Evolutionary conservation across 2,329 filamentous ascomycete species (phyloP), one percentile per base, ranked within the genome.

Genomic region (Alternaria metachromatica): DNA sequence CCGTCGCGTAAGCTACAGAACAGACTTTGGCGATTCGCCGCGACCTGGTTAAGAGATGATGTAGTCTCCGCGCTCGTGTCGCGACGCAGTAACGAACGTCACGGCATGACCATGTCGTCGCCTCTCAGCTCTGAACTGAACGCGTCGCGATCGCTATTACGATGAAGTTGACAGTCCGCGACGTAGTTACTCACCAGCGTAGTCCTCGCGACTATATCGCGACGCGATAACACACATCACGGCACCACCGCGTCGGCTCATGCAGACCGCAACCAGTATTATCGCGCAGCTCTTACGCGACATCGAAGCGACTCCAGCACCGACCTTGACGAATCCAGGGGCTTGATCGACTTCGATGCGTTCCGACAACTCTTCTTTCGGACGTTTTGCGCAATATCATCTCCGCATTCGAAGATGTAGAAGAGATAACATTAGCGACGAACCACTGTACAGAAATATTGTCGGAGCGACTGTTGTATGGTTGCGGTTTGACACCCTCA

Each of bases 111-210:
- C 2, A 15, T 15, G 33, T 41, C 33, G 4, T 5, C 15, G 10
- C 33, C 8, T 2, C 33, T 15, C 33, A 10, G 33, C 0, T 15
- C 0, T 18, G 15, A 41, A 41, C 0, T n/a, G 33, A 10, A 5
- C 33, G 2, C 8, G 15, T 41, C 37, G 37, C 37, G 0, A 41
- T 1, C 1, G 3, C 9, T 3, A n/a, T 3, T 0, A 18, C 0
- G 9, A 18, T 6, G 37, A 18, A 41, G 33, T 9, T 6, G 15
- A 41, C 15, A 3, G 10, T 7, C 33, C 33, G 11, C 13, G 3
- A 15, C 13, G 6, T 33, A 13, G 12, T 33, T 15, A 4, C 33
- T 41, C 33, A 41, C 33, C 33, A 41, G n/a, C n/a, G 37, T 18
- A 41, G 37, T 18, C 37, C 1, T 9, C 37, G 2, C 37, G 4